phyloP scores from a whole-genome alignment of 257 asterid species.

The Rauvolfia tetraphylla region DNA sequence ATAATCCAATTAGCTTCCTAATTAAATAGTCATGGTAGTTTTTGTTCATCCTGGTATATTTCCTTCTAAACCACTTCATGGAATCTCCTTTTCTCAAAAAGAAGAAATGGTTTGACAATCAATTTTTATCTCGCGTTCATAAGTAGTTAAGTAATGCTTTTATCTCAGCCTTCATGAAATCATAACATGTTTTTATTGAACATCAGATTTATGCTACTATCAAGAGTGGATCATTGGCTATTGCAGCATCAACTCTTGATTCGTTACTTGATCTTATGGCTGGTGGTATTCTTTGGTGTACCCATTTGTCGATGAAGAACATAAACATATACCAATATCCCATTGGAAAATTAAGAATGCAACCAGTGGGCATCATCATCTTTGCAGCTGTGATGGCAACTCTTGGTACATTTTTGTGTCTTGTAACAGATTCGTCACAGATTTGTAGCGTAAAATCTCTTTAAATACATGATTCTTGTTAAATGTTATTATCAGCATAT shows the following conservation, averaged over 20 bases:
- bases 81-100: too few relatives aligned
- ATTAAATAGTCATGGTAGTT: too few relatives aligned
- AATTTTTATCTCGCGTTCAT: too few relatives aligned
- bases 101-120: too few relatives aligned
- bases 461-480: too few relatives aligned
- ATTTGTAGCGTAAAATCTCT: neutral
- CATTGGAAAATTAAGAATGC: slow-evolving; percentile 62
- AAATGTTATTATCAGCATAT: too few relatives aligned
- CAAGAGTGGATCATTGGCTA: slow-evolving; percentile 66
- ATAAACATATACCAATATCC: slow-evolving; percentile 72
- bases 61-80: too few relatives aligned
- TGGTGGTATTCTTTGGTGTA: slow-evolving; percentile 65
- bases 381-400: slow-evolving; percentile 75
- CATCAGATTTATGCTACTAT: slow-evolving; percentile 53
- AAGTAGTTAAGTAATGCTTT: too few relatives aligned
- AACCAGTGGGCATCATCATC: slow-evolving; percentile 71
- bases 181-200: too few relatives aligned
- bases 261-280: slow-evolving; percentile 75
- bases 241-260: slow-evolving; percentile 69
- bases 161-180: neutral
- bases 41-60: too few relatives aligned
- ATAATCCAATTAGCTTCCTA: too few relatives aligned
- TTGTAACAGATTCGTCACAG: too few relatives aligned
- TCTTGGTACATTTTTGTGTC: slow-evolving; percentile 37
- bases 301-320: slow-evolving; percentile 67